phyloP scores from a whole-genome alignment of 2,329 filamentous ascomycete genomes.

The Fusarium cyanostomum region DNA sequence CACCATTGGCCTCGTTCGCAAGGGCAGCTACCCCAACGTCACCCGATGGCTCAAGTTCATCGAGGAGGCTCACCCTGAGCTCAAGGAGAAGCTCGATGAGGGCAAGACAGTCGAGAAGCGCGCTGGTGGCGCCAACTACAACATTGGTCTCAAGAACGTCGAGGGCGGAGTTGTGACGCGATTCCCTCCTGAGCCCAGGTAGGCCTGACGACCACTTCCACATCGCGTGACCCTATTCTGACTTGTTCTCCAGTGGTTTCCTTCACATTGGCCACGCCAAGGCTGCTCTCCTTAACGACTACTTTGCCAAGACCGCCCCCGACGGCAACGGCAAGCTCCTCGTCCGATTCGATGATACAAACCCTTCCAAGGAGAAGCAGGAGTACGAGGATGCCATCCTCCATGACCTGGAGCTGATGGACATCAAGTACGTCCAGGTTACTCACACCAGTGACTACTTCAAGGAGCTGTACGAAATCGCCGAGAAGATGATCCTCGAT shows the following conservation, averaged over 20 bases:
- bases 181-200: slow-evolving; percentile 94
- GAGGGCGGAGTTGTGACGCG: slow-evolving; percentile 90
- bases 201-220: slow-evolving; percentile 48
- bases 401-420: slow-evolving; percentile 90
- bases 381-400: slow-evolving; percentile 95
- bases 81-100: slow-evolving; percentile 67
- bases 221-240: slow-evolving; percentile 19
- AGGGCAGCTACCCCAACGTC: slow-evolving; percentile 78
- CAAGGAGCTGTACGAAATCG: slow-evolving; percentile 87
- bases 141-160: slow-evolving; percentile 84
- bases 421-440: slow-evolving; percentile 85
- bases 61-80: slow-evolving; percentile 82
- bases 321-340: slow-evolving; percentile 90
- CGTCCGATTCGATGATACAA: slow-evolving; percentile 96
- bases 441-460: slow-evolving; percentile 98
- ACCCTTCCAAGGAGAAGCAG: slow-evolving; percentile 96
- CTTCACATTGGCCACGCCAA: slow-evolving; percentile 97
- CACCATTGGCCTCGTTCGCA: slow-evolving; percentile 82
- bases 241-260: slow-evolving; percentile 67
- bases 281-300: slow-evolving; percentile 92
- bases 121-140: slow-evolving; percentile 87
- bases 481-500: slow-evolving; percentile 83
- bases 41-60: slow-evolving; percentile 89
- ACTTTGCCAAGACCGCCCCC: slow-evolving; percentile 94
- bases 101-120: slow-evolving; percentile 72